A percentile compares a stretch with the other conserved stretches of the same genome.
Conservation (phyloP, 371 early-diverging fungal genomes). For the Mortierella sp. region DNA sequence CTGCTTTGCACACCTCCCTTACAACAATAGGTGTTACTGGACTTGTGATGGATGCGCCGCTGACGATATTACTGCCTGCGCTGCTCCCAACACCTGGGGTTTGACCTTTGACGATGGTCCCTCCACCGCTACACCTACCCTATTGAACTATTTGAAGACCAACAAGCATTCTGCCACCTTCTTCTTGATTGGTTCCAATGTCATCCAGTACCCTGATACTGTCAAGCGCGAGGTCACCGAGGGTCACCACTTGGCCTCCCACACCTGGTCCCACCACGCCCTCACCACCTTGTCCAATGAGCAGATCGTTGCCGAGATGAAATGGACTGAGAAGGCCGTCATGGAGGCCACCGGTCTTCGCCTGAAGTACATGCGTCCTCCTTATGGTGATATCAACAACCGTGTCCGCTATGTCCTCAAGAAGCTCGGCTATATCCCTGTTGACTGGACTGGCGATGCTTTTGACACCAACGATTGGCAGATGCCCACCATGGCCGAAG, state of each 20-base stretch:
- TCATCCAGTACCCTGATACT: conserved; percentile 63
- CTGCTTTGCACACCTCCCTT: background rate
- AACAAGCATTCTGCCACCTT: conserved; percentile 69
- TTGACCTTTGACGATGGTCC: conserved; percentile 78
- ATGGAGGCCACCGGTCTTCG: conserved; percentile 68
- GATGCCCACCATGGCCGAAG: conserved; percentile 24
- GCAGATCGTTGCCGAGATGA: conserved; percentile 76
- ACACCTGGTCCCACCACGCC: conserved; percentile 70
- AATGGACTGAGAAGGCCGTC: conserved; percentile 73
- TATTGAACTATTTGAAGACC: conserved; percentile 64
- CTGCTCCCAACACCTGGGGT: conserved; percentile 60
- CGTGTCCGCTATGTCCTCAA: conserved; percentile 69
- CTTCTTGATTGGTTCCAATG: conserved; percentile 69
- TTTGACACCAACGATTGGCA: conserved; percentile 53
- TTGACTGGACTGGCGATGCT: conserved; percentile 53
- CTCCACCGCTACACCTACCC: conserved; percentile 54
- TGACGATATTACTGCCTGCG: conserved; percentile 33
- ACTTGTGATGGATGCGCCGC: conserved; percentile 33
- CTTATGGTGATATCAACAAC: conserved; percentile 76
- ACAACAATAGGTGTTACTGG: conserved; percentile 22
- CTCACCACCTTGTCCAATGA: conserved; percentile 72
- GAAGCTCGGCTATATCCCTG: conserved; percentile 64
- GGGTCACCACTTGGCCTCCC: conserved; percentile 57
- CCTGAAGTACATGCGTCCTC: conserved; percentile 66
- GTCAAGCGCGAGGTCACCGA: conserved; percentile 59